Conservation (phyloP, 2,329 filamentous ascomycete genomes). For the Trichoderma sp. region DNA sequence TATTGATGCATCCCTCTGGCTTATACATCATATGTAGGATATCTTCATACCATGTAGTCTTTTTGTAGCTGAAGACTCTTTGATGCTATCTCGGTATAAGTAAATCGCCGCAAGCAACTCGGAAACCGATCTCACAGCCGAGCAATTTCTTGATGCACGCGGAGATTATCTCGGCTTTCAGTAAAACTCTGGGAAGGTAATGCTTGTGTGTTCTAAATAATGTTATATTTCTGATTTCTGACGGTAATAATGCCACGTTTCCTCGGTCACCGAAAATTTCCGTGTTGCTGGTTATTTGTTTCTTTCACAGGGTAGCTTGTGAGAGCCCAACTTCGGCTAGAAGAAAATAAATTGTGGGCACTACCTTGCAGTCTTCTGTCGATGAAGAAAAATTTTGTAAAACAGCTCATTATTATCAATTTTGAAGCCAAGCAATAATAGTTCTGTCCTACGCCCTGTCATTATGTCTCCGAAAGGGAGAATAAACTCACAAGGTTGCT, state of each 20-base stretch:
- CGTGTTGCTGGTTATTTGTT: neutral
- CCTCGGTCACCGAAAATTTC: neutral
- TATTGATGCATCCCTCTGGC: neutral
- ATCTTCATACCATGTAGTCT: neutral
- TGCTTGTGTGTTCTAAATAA: neutral
- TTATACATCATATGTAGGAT: neutral
- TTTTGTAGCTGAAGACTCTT: neutral
- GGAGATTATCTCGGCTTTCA: neutral
- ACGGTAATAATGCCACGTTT: neutral
- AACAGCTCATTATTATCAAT: neutral
- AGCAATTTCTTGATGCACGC: neutral
- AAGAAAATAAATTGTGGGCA: neutral
- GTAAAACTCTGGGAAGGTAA: neutral
- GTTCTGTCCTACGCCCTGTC: too few species aligned
- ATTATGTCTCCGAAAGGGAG: neutral
- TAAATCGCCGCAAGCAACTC: neutral
- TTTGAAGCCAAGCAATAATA: too few species aligned
- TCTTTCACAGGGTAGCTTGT: neutral
- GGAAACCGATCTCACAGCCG: neutral
- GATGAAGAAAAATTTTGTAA: too few species aligned
- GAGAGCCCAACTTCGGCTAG: neutral
- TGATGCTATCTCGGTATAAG: neutral
- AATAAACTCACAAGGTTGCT: neutral
- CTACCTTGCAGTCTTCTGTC: neutral
- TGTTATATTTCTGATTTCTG: neutral